Base-by-base conservation (phyloP, 106 monocot genomes). In the Iris macrosiphon region DNA sequence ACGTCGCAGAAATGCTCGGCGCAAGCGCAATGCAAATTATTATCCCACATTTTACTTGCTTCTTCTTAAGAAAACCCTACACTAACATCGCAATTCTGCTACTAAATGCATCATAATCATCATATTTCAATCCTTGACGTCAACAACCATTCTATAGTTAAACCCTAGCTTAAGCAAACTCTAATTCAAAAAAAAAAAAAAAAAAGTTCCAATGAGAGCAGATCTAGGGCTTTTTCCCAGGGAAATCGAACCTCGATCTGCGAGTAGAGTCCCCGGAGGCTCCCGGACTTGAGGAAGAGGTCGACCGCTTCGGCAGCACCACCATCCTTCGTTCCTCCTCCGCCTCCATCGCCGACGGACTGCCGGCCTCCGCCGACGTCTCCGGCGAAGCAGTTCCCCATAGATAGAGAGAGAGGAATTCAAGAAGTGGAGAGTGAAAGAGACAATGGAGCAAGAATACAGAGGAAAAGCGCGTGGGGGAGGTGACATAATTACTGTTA, bases 301-400 rank as follows among this genome's bases (percentile, higher is more conserved):
- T 79, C 79, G 60, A 70, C 81, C 41, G 82, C 92, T 22, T 73
- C 82, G 45, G 39, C 52, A 32, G 52, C 67, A 41, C 49, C 71
- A 29, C 31, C 51, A 38, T 63, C 46, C 34, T 28, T 55, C 24
- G 31, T 34, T 14, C 49, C 79, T 9, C 30, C 63, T 11, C 41
- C 66, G 5, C 29, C 61, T 37, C 64, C 75, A 3, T 44, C 47
- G 13, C 75, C 80, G 42, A 59, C 75, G 41, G 73, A 71, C 61
- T 64, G 74, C 18, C 22, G 45, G 3, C 79, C 69, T 7, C 75
- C 81, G 4, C 19, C 32, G 34, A 54, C 45, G 45, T 76, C 72
- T 39, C 66, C 72, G 14, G 86, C 70, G 67, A 52, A 86, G 73
- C 92, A 92, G 45, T 71, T 82, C 15, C 92, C 92, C 92, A 92